phyloP scores from a whole-genome alignment of 148 eudicot species.

The Camellia sinensis region DNA sequence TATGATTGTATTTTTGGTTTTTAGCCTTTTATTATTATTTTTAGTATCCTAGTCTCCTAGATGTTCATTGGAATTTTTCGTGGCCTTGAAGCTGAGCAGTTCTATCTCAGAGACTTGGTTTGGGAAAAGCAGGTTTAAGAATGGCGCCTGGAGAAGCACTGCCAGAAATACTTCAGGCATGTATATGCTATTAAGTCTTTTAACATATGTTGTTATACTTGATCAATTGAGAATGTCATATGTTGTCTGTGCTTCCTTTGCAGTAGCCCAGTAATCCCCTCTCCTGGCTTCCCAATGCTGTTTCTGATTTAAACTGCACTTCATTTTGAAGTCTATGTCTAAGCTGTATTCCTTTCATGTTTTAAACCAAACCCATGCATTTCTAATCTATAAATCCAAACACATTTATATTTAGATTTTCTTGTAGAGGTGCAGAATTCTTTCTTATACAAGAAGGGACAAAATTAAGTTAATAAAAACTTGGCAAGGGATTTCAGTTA shows the following conservation, averaged over 20 bases:
- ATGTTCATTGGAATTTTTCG: conserved; percentile 30
- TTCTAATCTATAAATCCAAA: neutral
- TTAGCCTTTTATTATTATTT: neutral
- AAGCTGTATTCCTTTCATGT: neutral
- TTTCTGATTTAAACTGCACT: neutral
- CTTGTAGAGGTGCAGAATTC: neutral
- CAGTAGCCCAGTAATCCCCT: neutral
- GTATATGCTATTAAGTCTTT: conserved; percentile 15
- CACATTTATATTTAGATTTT: neutral
- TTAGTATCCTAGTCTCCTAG: conserved; percentile 12
- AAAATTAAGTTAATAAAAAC: neutral
- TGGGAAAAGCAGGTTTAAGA: conserved; percentile 94
- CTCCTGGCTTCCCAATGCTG: neutral
- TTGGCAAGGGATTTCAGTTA: neutral
- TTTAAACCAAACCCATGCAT: neutral
- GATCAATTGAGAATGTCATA: neutral
- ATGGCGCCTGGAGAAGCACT: conserved; percentile 97
- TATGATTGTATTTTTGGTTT: neutral
- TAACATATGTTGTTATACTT: neutral
- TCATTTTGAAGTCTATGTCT: neutral
- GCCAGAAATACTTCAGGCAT: conserved; percentile 75
- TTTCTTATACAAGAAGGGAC: neutral
- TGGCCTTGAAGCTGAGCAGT: conserved; percentile 61
- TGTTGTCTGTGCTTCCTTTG: neutral
- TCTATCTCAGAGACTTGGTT: conserved; percentile 92